These are phyloP conservation scores for Ustilago loliicola DNA, from an alignment of 1,284 basidiomycete species.

Conservation along the genomic window DNA sequence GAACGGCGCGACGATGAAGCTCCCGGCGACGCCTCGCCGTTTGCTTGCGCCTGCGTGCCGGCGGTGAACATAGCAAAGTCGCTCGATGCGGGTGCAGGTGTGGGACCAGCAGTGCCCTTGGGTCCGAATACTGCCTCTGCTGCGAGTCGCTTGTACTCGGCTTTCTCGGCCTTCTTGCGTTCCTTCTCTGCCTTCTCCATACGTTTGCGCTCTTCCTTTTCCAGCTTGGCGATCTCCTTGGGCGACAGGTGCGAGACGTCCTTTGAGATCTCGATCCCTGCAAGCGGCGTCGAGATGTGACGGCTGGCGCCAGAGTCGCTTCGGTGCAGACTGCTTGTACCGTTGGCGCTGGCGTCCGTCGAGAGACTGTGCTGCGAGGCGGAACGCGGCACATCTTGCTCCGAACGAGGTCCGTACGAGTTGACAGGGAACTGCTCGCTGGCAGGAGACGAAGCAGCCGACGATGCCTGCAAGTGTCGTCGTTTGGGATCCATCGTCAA, in stretches of 20 bases:
- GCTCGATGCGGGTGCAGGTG: conserved; percentile 27
- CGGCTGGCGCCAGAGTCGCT: conserved; percentile 19
- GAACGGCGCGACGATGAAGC: conserved; percentile 21
- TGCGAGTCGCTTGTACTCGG: conserved; percentile 50
- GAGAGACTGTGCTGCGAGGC: conserved; percentile 39
- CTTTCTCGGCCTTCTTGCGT: conserved; percentile 50
- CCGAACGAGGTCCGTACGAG: conserved; percentile 44
- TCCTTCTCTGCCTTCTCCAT: conserved; percentile 48
- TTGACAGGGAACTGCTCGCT: conserved; percentile 46
- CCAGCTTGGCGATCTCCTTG: conserved; percentile 51
- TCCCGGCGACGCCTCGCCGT: conserved; percentile 3
- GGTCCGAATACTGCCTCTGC: conserved; percentile 54
- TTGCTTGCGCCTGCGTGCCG: conserved; percentile 10
- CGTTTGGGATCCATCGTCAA: conserved; percentile 39
- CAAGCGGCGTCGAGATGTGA: conserved; percentile 24
- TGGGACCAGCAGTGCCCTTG: conserved; percentile 42
- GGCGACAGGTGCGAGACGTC: conserved; percentile 40
- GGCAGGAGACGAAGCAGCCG: conserved; percentile 31
- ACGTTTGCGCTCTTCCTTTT: conserved; percentile 45
- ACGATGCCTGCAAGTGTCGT: conserved; percentile 23
- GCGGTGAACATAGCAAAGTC: conserved; percentile 44
- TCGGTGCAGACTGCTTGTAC: conserved; percentile 24
- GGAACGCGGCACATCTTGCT: conserved; percentile 34
- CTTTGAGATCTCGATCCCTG: conserved; percentile 32
- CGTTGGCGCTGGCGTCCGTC: conserved; percentile 19